A percentile compares a stretch with the other conserved stretches of the same genome.
These are phyloP conservation scores for Avena eriantha DNA, from an alignment of 176 grass and related monocot genomes.

Conservation along the genomic window DNA sequence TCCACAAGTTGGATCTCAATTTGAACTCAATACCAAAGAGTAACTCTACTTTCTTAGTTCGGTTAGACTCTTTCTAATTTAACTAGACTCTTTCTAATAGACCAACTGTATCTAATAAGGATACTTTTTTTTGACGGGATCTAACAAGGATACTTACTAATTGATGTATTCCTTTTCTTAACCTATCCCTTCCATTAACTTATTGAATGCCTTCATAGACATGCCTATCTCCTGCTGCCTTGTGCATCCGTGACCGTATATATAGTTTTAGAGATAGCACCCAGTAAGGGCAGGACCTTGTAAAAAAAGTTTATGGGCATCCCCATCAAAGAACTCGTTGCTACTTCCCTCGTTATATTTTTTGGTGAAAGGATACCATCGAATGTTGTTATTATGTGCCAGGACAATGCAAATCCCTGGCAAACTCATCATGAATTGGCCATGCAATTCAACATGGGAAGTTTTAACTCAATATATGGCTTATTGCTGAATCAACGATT, in stretches of 20 bases:
- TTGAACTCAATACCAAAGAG: neutral
- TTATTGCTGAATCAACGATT: neutral
- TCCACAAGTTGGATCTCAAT: neutral
- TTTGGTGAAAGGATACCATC: constrained; percentile 24
- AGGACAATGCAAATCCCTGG: neutral
- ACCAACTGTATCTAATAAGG: neutral
- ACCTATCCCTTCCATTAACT: neutral
- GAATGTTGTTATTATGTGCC: constrained; percentile 24
- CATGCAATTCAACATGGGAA: constrained; percentile 9
- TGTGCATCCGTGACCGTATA: neutral
- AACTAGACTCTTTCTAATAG: neutral
- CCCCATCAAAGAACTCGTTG: constrained; percentile 20
- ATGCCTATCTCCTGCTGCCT: neutral
- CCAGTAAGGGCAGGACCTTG: neutral
- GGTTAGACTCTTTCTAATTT: neutral
- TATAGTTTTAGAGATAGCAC: neutral
- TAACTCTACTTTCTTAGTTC: neutral
- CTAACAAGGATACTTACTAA: neutral
- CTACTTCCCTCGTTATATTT: constrained; percentile 16
- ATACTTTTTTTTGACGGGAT: neutral
- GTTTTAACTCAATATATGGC: neutral
- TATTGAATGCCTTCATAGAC: neutral
- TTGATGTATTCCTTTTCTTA: neutral
- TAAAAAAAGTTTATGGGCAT: neutral
- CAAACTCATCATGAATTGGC: neutral